Conservation (phyloP, 768 basidiomycete species). For the Phlegmacium glaucopus region DNA sequence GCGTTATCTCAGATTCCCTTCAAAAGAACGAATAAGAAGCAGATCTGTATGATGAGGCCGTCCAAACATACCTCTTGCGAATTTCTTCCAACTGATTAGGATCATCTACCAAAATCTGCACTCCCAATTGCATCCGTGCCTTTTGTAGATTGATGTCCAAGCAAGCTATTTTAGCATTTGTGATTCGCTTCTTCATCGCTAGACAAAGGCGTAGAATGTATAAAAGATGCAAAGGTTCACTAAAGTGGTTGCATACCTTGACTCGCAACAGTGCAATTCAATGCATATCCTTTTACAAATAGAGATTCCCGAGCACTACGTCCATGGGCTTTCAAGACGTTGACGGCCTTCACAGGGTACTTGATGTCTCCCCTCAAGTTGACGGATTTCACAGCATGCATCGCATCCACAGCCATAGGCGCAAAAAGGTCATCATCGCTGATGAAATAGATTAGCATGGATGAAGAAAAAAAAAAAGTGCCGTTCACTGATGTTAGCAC, state of each 20-base stretch:
- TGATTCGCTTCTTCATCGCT: slow-evolving; percentile 98
- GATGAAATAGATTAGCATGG: too few relatives aligned
- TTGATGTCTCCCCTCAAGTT: slow-evolving; percentile 95
- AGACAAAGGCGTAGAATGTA: neutral
- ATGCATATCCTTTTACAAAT: slow-evolving; percentile 93
- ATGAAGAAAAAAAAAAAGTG: neutral
- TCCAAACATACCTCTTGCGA: slow-evolving; percentile 67
- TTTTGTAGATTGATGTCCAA: slow-evolving; percentile 98
- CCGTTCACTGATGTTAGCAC: slow-evolving; percentile 30
- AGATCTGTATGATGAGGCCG: neutral
- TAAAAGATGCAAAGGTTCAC: neutral
- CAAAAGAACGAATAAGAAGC: neutral
- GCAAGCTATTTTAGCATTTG: slow-evolving; percentile 95
- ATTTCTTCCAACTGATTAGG: slow-evolving; percentile 97
- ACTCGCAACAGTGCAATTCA: slow-evolving; percentile 98
- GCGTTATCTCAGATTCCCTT: slow-evolving; percentile 93
- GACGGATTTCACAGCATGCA: slow-evolving; percentile 94
- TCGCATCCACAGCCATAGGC: slow-evolving; percentile 98
- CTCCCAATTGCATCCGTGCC: slow-evolving; percentile 94
- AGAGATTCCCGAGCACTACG: slow-evolving; percentile 92
- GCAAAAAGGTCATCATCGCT: slow-evolving; percentile 98
- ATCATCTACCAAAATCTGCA: slow-evolving; percentile 96
- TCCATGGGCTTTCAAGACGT: slow-evolving; percentile 96
- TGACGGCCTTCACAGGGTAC: slow-evolving; percentile 99
- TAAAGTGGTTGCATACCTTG: slow-evolving; percentile 63